Base-by-base conservation (phyloP, 2,329 filamentous ascomycete genomes). In the Xylaria sp. region DNA sequence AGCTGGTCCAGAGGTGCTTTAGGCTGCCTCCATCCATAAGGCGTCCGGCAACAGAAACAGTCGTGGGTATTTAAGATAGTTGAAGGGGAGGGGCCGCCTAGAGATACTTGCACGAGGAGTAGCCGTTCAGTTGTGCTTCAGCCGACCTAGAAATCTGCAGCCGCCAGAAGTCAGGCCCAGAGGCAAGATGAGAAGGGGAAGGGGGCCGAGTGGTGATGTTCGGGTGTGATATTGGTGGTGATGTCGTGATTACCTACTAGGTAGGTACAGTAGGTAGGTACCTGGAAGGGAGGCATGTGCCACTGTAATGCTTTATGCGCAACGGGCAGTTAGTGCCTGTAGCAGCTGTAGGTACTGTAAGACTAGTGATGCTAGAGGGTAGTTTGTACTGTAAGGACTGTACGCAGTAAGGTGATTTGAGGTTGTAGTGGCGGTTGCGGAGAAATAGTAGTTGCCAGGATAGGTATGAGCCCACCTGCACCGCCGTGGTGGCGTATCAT, bases 161-260 rank as follows among this genome's bases (percentile, higher is more conserved):
- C 31, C 7, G 62, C 47, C 33, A 22, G 36, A 53, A 27, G 50
- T 59, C 25, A 17, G 45, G 53, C n/a, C 38, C 38, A 20, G 58
- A 27, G 11, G 36, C 47, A 31, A 31, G 36, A 17, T n/a, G 38
- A 22, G 27, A 27, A 15, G 42, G 42, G 31, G 13, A 13, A 44
- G 27, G 49, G 25, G 36, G 36, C 25, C 15, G 27, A 51, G 49
- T 51, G 49, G 49, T 51, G 49, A 33, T 33, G 49, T 9, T 66
- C 44, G 66, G 63, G 59, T 27, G 66, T 60, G 59, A 63, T 66
- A 17, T 44, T 22, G 56, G 29, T 45, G 39, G 56, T 33, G 39
- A 49, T 61, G 66, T 68, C 57, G 66, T 66, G 63, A 68, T 67
- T 60, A 68, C 63, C 62, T 62, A 49, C 57, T 39, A 44, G 17